These are phyloP conservation scores for Saccharomycopsis fibuligera DNA, from an alignment of 805 yeast genomes.

Conservation along the genomic window DNA sequence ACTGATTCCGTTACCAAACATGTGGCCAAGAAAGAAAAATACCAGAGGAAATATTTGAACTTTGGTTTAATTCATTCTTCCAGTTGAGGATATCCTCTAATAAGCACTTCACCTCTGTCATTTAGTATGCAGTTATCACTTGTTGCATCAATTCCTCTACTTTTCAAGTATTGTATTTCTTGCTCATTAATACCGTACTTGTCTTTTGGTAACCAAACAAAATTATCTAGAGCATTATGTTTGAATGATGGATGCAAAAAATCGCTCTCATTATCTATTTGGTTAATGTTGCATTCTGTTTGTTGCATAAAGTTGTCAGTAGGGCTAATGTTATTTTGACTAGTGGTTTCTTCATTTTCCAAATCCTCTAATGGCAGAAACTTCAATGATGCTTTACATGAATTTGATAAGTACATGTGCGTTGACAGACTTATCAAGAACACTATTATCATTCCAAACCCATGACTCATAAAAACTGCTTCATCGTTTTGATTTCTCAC, in stretches of 20 bases:
- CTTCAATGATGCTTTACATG: constrained; percentile 33
- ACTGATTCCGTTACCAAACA: constrained; percentile 72
- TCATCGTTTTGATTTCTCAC: constrained; percentile 44
- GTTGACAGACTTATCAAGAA: constrained; percentile 49
- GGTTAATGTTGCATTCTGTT: constrained; percentile 5
- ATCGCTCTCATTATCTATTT: constrained; percentile 16
- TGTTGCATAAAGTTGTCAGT: background rate
- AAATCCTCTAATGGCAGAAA: constrained; percentile 31
- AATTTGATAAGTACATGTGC: constrained; percentile 45
- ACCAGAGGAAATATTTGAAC: constrained; percentile 33
- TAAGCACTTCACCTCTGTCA: constrained; percentile 25
- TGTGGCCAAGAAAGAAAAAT: constrained; percentile 73
- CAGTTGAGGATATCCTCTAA: constrained; percentile 3
- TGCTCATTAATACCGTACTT: constrained; percentile 29
- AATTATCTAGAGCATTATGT: constrained; percentile 18
- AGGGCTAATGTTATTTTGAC: constrained; percentile 17
- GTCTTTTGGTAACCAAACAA: constrained; percentile 42
- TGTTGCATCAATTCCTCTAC: constrained; percentile 24
- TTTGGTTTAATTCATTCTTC: background rate
- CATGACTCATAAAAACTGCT: constrained; percentile 41
- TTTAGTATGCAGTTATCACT: constrained; percentile 21
- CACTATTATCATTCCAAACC: constrained; percentile 45
- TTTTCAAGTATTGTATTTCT: constrained; percentile 23
- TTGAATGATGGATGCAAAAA: constrained; percentile 22
- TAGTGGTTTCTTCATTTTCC: constrained; percentile 6